These are phyloP conservation scores for Akanthomyces uredinophilus DNA, from an alignment of 2,329 filamentous ascomycete species.

Conservation along the genomic window DNA sequence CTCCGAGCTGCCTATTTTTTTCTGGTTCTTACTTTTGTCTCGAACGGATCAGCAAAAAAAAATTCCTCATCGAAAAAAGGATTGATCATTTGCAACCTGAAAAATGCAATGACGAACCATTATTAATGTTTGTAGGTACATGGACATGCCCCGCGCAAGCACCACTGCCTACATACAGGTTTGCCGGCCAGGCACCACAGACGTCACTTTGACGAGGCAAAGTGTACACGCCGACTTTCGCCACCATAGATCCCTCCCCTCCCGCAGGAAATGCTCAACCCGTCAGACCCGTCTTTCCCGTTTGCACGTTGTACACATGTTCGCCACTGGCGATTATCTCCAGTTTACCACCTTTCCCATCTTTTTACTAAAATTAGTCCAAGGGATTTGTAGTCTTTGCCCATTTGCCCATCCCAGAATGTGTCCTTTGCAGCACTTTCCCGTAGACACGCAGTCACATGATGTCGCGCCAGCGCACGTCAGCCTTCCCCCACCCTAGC, in stretches of 20 bases:
- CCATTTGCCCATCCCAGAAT: background rate
- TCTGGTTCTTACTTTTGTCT: too few species aligned
- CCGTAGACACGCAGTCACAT: slow-evolving; percentile 2
- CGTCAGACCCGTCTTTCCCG: too few species aligned
- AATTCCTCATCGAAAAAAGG: too few species aligned
- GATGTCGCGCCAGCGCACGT: slow-evolving; percentile 6
- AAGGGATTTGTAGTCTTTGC: background rate
- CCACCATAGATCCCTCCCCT: background rate
- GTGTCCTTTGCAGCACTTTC: too few species aligned
- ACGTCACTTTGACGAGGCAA: background rate
- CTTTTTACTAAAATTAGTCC: background rate
- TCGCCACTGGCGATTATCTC: too few species aligned
- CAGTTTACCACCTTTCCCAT: too few species aligned
- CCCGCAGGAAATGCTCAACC: background rate
- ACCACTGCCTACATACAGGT: too few species aligned
- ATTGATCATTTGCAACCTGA: too few species aligned
- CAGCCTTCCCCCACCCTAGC: background rate
- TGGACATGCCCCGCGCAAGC: background rate
- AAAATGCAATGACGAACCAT: too few species aligned
- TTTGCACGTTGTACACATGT: too few species aligned
- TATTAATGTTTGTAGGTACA: background rate
- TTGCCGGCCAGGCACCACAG: background rate
- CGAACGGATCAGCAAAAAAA: too few species aligned
- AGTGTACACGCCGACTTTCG: background rate
- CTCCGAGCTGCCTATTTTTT: too few species aligned